These are phyloP conservation scores for Halophytophthora batemanensis DNA, from an alignment of 352 stramenopile species.

Conservation along the genomic window DNA sequence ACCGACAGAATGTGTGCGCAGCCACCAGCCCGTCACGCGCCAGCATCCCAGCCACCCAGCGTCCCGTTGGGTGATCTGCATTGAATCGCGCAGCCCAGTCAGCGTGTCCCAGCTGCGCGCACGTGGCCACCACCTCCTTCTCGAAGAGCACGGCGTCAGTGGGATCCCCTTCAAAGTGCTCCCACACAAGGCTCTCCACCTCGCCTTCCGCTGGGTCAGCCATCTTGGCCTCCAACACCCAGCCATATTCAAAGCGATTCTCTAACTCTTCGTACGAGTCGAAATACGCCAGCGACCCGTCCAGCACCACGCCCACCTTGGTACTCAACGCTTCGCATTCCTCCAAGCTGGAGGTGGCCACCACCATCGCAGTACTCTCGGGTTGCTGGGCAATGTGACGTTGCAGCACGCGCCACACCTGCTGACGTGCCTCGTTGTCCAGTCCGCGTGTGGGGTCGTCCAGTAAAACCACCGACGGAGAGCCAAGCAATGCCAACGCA, in stretches of 20 bases:
- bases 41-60: slow-evolving; percentile 13
- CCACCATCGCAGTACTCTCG: slow-evolving; percentile 7
- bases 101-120: slow-evolving; percentile 6
- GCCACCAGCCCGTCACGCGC: slow-evolving; percentile 8
- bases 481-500: slow-evolving; percentile 8
- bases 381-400: neutral
- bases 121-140: neutral
- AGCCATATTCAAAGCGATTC: slow-evolving; percentile 18
- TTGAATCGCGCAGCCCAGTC: slow-evolving; percentile 11
- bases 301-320: slow-evolving; percentile 14
- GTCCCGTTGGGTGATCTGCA: slow-evolving; percentile 9
- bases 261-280: slow-evolving; percentile 8
- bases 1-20: slow-evolving; percentile 3
- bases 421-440: slow-evolving; percentile 5
- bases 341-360: slow-evolving; percentile 11
- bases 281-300: slow-evolving; percentile 16
- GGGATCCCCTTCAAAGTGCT: neutral
- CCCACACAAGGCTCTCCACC: neutral
- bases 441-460: slow-evolving; percentile 16
- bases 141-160: neutral
- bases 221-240: slow-evolving; percentile 14
- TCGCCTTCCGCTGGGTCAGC: neutral
- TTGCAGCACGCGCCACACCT: slow-evolving; percentile 12
- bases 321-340: slow-evolving; percentile 11
- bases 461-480: slow-evolving; percentile 14